Evolutionary conservation across 129 eudicot species (phyloP).

Genomic region (Arctium lappa): DNA sequence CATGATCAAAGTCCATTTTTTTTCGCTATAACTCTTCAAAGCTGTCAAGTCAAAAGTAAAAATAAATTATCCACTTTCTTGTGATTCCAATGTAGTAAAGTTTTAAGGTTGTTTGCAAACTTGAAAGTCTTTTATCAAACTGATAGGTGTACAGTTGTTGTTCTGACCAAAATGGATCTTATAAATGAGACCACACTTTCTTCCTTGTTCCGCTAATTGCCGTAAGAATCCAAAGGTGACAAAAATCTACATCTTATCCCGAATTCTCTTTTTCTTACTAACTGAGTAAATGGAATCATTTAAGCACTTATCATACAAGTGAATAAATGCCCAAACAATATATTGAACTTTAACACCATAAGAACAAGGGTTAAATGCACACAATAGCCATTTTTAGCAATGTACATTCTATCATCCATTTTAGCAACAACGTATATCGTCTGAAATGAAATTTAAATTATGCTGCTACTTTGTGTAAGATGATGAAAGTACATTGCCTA

Average conservation of each 20-base stretch:
- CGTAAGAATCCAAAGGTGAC: neutral
- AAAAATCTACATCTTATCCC: neutral
- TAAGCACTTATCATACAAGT: neutral
- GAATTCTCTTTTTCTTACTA: neutral
- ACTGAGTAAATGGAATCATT: neutral
- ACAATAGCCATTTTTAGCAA: neutral
- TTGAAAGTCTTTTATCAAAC: neutral
- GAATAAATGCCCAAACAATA: neutral
- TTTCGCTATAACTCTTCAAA: neutral
- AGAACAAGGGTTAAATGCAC: neutral
- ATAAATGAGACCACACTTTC: neutral
- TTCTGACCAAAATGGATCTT: neutral
- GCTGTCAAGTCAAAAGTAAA: neutral
- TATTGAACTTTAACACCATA: neutral
- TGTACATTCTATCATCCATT: neutral
- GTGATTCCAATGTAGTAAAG: neutral
- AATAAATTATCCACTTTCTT: neutral
- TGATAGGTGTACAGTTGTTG: neutral
- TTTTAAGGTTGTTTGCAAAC: neutral
- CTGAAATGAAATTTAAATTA: neutral
- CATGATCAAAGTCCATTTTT: slow-evolving; percentile 4
- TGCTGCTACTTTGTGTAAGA: neutral
- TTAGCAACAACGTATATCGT: neutral
- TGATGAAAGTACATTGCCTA: neutral
- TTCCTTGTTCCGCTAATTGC: neutral